phyloP scores from a whole-genome alignment of 2,329 filamentous ascomycete species.

The Chrysosporium queenslandicum region DNA sequence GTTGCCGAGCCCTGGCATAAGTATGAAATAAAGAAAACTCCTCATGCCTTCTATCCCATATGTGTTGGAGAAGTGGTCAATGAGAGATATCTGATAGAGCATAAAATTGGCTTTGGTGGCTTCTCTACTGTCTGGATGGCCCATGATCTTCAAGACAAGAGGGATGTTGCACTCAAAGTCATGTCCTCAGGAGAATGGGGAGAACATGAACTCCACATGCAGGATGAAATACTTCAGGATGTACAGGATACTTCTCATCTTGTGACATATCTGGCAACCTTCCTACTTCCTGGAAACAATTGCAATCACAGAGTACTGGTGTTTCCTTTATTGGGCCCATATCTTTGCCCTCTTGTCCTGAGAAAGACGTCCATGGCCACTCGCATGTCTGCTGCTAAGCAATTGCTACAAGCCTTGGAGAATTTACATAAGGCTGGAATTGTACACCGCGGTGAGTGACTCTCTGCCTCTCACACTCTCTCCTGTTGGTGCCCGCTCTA shows the following conservation, averaged over 20 bases:
- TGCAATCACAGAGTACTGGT: slow-evolving; percentile 5
- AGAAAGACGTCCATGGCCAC: slow-evolving; percentile 7
- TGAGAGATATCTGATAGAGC: slow-evolving; percentile 14
- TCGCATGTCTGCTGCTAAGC: slow-evolving; percentile 13
- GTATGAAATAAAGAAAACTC: slow-evolving; percentile 9
- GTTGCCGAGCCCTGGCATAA: slow-evolving; percentile 9
- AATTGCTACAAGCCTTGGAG: slow-evolving; percentile 12
- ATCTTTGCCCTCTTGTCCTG: not conserved
- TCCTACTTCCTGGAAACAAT: slow-evolving; percentile 5
- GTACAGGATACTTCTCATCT: slow-evolving; percentile 16
- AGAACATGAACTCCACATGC: slow-evolving; percentile 13
- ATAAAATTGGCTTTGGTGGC: slow-evolving; percentile 15
- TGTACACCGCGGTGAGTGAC: slow-evolving; percentile 12
- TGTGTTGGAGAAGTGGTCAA: slow-evolving; percentile 15
- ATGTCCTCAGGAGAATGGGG: slow-evolving; percentile 2
- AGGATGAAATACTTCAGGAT: slow-evolving; percentile 11
- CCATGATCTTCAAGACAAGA: slow-evolving; percentile 12
- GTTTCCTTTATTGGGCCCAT: slow-evolving; percentile 1
- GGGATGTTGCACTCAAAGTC: slow-evolving; percentile 15
- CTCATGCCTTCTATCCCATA: slow-evolving; percentile 15
- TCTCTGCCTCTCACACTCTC: not conserved
- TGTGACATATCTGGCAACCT: slow-evolving; percentile 11
- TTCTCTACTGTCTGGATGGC: slow-evolving; percentile 18
- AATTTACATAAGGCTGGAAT: slow-evolving; percentile 11
- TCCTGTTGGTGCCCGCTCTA: not conserved